Evolutionary conservation across 2,329 filamentous ascomycete genomes (phyloP).

Genomic region (Rhynchosporium secalis): DNA sequence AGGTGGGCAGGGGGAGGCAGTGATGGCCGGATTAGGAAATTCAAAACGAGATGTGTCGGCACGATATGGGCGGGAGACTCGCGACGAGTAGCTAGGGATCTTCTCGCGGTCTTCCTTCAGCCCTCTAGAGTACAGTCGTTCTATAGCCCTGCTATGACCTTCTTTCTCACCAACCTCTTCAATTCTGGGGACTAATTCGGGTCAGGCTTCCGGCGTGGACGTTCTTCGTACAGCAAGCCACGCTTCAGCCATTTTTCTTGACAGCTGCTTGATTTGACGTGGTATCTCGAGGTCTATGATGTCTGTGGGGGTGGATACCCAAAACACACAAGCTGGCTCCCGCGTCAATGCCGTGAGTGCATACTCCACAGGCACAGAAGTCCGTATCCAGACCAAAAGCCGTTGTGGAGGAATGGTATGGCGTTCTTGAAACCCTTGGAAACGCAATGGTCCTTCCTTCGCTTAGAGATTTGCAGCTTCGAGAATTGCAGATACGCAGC

Average conservation of each 20-base stretch:
- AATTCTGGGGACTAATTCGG: too few species aligned
- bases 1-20: neutral
- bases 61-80: neutral
- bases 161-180: too few species aligned
- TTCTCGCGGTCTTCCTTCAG: too few species aligned
- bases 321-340: constrained; percentile 20
- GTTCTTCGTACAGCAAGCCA: too few species aligned
- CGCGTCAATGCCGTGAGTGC: constrained; percentile 33
- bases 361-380: constrained; percentile 24
- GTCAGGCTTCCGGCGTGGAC: too few species aligned
- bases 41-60: constrained; percentile 6
- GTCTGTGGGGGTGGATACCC: constrained; percentile 15
- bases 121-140: too few species aligned
- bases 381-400: neutral
- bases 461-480: neutral
- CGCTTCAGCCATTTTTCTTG: neutral
- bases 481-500: too few species aligned
- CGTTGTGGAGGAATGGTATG: constrained; percentile 19
- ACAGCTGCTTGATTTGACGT: too few species aligned
- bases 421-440: constrained; percentile 19
- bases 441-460: neutral
- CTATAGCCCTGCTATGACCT: too few species aligned
- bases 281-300: neutral
- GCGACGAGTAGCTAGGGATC: neutral
- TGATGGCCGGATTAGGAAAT: neutral